Evolutionary conservation across 2,329 filamentous ascomycete species (phyloP).

Genomic region (Penicillium sumatraense): DNA sequence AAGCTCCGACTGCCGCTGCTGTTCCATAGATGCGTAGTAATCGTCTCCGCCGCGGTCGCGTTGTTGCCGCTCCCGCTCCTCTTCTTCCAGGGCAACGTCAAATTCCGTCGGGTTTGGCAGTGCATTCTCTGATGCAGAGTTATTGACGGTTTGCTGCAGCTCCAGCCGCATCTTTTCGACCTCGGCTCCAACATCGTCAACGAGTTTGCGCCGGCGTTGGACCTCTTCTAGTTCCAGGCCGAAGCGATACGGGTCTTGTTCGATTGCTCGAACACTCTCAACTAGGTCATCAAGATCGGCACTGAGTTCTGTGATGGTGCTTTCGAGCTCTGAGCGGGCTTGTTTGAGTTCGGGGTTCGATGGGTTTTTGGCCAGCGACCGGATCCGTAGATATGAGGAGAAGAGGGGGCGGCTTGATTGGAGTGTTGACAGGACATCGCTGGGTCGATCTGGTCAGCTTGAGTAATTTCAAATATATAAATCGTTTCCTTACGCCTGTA

Average conservation of each 20-base stretch:
- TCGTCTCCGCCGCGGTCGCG: slow-evolving; percentile 53
- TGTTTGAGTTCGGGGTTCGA: slow-evolving; percentile 72
- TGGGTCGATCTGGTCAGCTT: slow-evolving; percentile 42
- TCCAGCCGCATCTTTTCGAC: slow-evolving; percentile 88
- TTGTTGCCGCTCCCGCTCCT: slow-evolving; percentile 29
- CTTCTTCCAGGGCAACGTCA: slow-evolving; percentile 50
- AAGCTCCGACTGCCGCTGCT: slow-evolving; percentile 86
- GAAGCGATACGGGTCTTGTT: slow-evolving; percentile 84
- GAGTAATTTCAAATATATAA: not conserved
- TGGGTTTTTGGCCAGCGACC: slow-evolving; percentile 74
- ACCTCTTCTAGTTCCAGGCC: slow-evolving; percentile 85
- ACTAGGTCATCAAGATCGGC: slow-evolving; percentile 89
- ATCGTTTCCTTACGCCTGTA: slow-evolving; percentile 46
- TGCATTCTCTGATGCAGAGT: slow-evolving; percentile 43
- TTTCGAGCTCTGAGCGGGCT: slow-evolving; percentile 74
- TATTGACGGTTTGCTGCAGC: slow-evolving; percentile 64
- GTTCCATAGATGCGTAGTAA: slow-evolving; percentile 81
- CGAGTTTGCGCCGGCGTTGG: slow-evolving; percentile 75
- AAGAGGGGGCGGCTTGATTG: slow-evolving; percentile 83
- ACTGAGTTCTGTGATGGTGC: slow-evolving; percentile 73
- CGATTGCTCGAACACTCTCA: slow-evolving; percentile 83
- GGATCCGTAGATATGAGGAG: slow-evolving; percentile 93
- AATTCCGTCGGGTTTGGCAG: slow-evolving; percentile 66
- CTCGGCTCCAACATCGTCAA: slow-evolving; percentile 87
- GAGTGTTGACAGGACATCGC: slow-evolving; percentile 86